phyloP scores from a whole-genome alignment of 345 rosid species.

The Euphorbia pulcherrima region DNA sequence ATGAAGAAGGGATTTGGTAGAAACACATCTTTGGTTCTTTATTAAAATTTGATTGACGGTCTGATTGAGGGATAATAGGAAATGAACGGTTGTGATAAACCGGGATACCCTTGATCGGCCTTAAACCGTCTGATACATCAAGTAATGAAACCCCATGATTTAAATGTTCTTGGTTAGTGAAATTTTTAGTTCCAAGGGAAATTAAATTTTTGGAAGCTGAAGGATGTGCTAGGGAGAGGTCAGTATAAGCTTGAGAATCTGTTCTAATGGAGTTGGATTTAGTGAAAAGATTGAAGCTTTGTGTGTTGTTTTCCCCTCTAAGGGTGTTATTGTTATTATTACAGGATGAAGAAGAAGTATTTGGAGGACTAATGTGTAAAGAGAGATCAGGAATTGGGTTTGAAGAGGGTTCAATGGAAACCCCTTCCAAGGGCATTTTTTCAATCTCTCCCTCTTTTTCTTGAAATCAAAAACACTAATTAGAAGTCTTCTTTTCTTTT shows the following conservation, averaged over 20 bases:
- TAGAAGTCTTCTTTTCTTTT: no score
- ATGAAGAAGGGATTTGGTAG: slow-evolving; percentile 39
- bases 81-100: slow-evolving; percentile 68
- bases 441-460: no score
- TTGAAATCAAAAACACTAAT: no score
- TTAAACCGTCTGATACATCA: slow-evolving; percentile 39
- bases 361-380: slow-evolving; percentile 64
- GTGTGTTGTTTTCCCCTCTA: slow-evolving; percentile 9
- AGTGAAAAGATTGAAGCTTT: slow-evolving; percentile 20
- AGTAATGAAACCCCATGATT: slow-evolving; percentile 30
- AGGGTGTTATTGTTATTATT: no score
- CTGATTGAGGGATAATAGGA: slow-evolving; percentile 42
- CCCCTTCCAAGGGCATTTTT: slow-evolving; percentile 51
- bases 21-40: slow-evolving; percentile 41
- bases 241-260: slow-evolving; percentile 31
- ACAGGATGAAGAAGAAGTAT: no score
- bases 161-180: slow-evolving; percentile 19
- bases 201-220: no score
- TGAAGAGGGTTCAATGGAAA: slow-evolving; percentile 47
- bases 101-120: slow-evolving; percentile 81
- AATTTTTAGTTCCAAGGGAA: no score
- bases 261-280: slow-evolving; percentile 19
- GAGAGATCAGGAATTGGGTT: slow-evolving; percentile 65
- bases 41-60: slow-evolving; percentile 20
- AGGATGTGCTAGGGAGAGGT: slow-evolving; percentile 50